Conservation (phyloP, 176 grass and related monocot genomes). For the Zizania latifolia region DNA sequence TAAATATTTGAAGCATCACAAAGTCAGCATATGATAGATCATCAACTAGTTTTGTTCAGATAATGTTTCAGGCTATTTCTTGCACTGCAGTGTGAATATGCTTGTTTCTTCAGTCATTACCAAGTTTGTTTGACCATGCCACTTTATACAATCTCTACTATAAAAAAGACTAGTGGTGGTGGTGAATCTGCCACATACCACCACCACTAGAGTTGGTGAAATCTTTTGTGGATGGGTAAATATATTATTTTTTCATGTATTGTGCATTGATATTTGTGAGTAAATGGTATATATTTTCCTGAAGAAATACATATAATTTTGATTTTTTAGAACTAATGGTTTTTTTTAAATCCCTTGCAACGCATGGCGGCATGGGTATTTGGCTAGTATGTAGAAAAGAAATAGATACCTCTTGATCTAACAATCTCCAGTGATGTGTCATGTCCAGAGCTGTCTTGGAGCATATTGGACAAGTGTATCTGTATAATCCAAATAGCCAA, state of each 20-base stretch:
- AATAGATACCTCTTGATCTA: slow-evolving; percentile 81
- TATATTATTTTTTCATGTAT: too few species aligned
- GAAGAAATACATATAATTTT: too few species aligned
- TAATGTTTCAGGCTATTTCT: neutral
- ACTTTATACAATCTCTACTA: neutral
- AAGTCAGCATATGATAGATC: neutral
- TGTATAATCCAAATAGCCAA: slow-evolving; percentile 42
- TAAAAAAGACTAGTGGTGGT: too few species aligned
- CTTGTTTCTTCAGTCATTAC: slow-evolving; percentile 1
- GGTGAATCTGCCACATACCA: too few species aligned
- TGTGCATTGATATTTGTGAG: too few species aligned
- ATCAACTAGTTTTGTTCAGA: neutral
- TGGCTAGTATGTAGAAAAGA: neutral
- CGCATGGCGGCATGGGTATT: too few species aligned
- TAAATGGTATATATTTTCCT: too few species aligned
- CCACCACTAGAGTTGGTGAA: too few species aligned
- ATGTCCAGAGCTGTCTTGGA: slow-evolving; percentile 65
- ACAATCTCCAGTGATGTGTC: slow-evolving; percentile 44
- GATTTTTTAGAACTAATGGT: too few species aligned
- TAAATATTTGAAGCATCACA: slow-evolving; percentile 1
- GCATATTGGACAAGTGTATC: slow-evolving; percentile 92
- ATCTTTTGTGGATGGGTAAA: too few species aligned
- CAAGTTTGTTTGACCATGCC: neutral
- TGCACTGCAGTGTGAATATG: neutral
- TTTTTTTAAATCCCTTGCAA: too few species aligned